Evolutionary conservation across 768 basidiomycete species (phyloP), one percentile per base, ranked within the genome.

Genomic region (Russula abietina): DNA sequence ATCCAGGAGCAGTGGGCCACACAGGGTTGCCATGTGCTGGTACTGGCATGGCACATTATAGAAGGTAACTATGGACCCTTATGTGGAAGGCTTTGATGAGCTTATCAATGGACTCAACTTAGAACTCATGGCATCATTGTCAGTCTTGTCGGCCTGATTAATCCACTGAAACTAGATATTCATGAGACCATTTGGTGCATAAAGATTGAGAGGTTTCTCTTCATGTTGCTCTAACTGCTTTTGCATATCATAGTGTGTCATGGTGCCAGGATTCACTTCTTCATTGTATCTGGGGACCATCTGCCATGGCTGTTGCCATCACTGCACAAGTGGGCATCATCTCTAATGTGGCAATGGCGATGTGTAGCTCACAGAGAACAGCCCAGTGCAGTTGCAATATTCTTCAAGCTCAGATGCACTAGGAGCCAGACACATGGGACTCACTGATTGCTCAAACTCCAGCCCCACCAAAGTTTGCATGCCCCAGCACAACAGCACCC

Each of bases 211-310:
- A 45, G n/a, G 10, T 19, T 19, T 10, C n/a, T 22, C 11, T 36
- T 4, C 24, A 38, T 11, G 22, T 45, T 33, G 38, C n/a, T 9
- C 41, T 58, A 11, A 33, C 7, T 19, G 4, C 36, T 6, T 2
- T 16, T 46, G 4, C 3, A 28, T 32, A 12, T 1, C 22, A 14
- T 32, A 75, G 75, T 75, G n/a, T 80, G 80, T 65, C 78, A 82
- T 28, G 69, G 78, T 16, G 86, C 85, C 9, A 83, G 83, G 7
- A 81, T 86, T 52, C 77, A 84, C 12, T 82, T 86, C 69, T 80
- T 81, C 68, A 83, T 88, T 76, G 83, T 87, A 59, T 82, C 82
- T 11, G 80, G 80, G 56, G 81, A 89, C 75, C 75, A 86, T 70
- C 78, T 32, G 74, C 80, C 16, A 88, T 85, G 0, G 85, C 84